Evolutionary conservation across 352 stramenopile genomes (phyloP), one percentile per base, ranked within the genome.

Genomic region (Globisporangium rhizosaccharum): DNA sequence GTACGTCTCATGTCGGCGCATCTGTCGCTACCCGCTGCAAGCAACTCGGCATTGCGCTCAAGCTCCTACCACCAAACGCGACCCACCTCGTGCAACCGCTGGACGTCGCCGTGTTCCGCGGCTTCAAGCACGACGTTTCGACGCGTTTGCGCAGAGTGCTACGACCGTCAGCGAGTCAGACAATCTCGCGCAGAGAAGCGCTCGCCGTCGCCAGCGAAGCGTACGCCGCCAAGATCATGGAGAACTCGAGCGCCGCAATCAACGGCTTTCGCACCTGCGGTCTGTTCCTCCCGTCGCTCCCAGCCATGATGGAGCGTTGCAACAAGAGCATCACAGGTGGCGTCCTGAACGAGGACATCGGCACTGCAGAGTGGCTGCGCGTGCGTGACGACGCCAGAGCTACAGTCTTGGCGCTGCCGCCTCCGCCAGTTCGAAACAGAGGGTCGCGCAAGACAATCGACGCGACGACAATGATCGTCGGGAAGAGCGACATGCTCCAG

Each of bases 231-330:
- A 54, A 54, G 18, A 26, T 45, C 5, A 23, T 25, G 5, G 18
- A 23, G 17, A 54, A 54, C 26, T 14, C 18, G 23, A 26, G n/a
- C 2, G 30, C 50, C 17, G 50, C 50, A 8, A 20, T 33, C 5
- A 45, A 52, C 47, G 20, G 48, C 48, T 53, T 53, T 33, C 48
- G 48, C 23, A 39, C 23, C 23, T 53, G 48, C 28, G 48, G 48
- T 18, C 10, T 53, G 20, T 53, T 39, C 18, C 48, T 10, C 1
- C 20, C 11, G 1, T 52, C 20, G n/a, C 33, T 36, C n/a, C 47
- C 47, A 17, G 47, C 47, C 6, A 36, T 37, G 47, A 36, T 37
- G 20, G 20, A 37, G 20, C 47, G 47, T 0, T 36, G 47, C 47
- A 52, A 37, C 25, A 52, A 52, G 47, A 52, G 47, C 47, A 52